phyloP scores from a whole-genome alignment of 345 rosid genomes.

The Dovyalis caffra region DNA sequence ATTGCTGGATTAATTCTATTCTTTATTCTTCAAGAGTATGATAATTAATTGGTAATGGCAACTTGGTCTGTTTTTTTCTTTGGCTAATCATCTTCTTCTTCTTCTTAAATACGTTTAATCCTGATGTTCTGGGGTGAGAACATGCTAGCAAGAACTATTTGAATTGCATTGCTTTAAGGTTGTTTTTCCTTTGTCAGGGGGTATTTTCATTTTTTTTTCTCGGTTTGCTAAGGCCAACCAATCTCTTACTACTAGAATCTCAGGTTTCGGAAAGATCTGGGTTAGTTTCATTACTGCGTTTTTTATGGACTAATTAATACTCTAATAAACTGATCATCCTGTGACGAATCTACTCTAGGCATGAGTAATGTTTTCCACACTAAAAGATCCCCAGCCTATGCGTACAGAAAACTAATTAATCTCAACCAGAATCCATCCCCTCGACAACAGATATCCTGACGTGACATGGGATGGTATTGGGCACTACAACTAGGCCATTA shows the following conservation, averaged over 20 bases:
- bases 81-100: not conserved
- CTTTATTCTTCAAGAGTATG: too few species aligned
- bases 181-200: not conserved
- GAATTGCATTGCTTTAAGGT: not conserved
- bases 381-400: not conserved
- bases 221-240: not conserved
- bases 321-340: not conserved
- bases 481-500: not conserved
- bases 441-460: not conserved
- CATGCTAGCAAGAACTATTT: not conserved
- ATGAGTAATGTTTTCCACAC: not conserved
- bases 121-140: not conserved
- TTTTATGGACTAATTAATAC: not conserved
- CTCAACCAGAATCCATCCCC: not conserved
- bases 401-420: not conserved
- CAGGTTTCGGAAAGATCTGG: not conserved
- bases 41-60: not conserved
- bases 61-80: too few species aligned
- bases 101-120: not conserved
- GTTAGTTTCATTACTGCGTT: not conserved
- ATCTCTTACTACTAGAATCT: not conserved
- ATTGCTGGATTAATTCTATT: not conserved
- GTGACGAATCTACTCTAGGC: not conserved
- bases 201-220: not conserved
- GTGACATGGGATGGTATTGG: not conserved